Conservation (phyloP, 1,139 yeast species). For the Arxiozyma telluris region DNA sequence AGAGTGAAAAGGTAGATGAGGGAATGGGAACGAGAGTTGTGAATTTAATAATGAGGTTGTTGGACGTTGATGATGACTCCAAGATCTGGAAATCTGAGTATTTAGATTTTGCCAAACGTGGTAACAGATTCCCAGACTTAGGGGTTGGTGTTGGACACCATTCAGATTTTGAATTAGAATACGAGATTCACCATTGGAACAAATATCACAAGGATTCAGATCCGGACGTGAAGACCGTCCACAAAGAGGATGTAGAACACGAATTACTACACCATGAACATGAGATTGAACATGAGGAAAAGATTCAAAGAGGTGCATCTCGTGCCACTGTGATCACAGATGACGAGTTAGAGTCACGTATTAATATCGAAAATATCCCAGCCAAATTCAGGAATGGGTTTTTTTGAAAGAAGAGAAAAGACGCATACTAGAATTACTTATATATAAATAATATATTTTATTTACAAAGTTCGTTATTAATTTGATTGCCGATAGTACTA, state of each 20-base stretch:
- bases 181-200: conserved; percentile 92
- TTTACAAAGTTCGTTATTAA: too few relatives aligned
- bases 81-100: conserved; percentile 62
- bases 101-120: conserved; percentile 48
- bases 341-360: conserved; percentile 33
- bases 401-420: conserved; percentile 7
- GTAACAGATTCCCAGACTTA: conserved; percentile 79
- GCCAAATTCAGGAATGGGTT: conserved; percentile 30
- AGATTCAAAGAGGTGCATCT: conserved; percentile 37
- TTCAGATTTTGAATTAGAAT: conserved; percentile 86
- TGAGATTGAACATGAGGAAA: conserved; percentile 67
- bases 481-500: too few relatives aligned
- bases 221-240: conserved; percentile 72
- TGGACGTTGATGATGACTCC: conserved; percentile 65
- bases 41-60: conserved; percentile 43
- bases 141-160: conserved; percentile 97
- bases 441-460: too few relatives aligned
- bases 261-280: conserved; percentile 83
- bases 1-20: conserved; percentile 48
- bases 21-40: conserved; percentile 53
- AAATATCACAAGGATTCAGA: conserved; percentile 72
- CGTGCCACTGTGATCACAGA: conserved; percentile 35
- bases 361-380: conserved; percentile 32
- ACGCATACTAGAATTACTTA: too few relatives aligned
- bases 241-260: conserved; percentile 84